These are phyloP conservation scores for Priceomyces carsonii DNA, from an alignment of 805 yeast species.

Conservation along the genomic window DNA sequence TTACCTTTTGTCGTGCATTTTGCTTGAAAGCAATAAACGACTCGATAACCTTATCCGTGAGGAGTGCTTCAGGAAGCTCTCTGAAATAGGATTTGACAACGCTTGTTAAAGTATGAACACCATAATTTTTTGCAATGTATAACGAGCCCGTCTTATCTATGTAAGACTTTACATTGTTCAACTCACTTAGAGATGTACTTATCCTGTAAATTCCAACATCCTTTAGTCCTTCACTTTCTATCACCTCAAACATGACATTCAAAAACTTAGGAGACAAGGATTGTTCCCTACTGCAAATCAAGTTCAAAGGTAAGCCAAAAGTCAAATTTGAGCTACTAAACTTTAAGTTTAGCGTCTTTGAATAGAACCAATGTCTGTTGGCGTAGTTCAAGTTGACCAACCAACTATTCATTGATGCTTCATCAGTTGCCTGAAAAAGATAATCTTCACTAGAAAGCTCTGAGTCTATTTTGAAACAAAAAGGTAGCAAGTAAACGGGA, in stretches of 20 bases:
- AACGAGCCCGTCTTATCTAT: slow-evolving; percentile 50
- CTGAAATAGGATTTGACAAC: slow-evolving; percentile 81
- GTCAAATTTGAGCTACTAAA: slow-evolving; percentile 36
- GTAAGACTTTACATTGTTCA: slow-evolving; percentile 41
- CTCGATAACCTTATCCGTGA: slow-evolving; percentile 66
- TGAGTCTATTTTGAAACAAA: slow-evolving; percentile 50
- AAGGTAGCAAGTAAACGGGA: slow-evolving; percentile 52
- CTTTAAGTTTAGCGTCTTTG: slow-evolving; percentile 35
- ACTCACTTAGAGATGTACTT: slow-evolving; percentile 51
- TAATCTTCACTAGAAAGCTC: slow-evolving; percentile 50
- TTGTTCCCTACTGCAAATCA: slow-evolving; percentile 72
- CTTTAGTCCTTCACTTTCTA: slow-evolving; percentile 84
- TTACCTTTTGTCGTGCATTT: slow-evolving; percentile 6
- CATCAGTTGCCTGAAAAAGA: slow-evolving; percentile 65
- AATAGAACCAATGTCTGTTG: slow-evolving; percentile 56
- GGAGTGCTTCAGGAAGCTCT: slow-evolving; percentile 82
- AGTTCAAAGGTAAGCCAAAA: slow-evolving; percentile 84
- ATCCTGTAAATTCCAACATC: slow-evolving; percentile 89
- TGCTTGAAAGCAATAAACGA: slow-evolving; percentile 47
- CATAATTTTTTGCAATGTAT: slow-evolving; percentile 57
- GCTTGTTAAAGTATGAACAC: slow-evolving; percentile 84
- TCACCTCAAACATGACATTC: slow-evolving; percentile 64
- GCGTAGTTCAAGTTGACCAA: slow-evolving; percentile 49
- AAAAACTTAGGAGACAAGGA: slow-evolving; percentile 65
- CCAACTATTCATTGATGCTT: slow-evolving; percentile 75